Percentiles rank a stretch among this genome's conserved stretches.
These are phyloP conservation scores for Beauveria brongniartii DNA, from an alignment of 2,329 filamentous ascomycete genomes.

Conservation along the genomic window DNA sequence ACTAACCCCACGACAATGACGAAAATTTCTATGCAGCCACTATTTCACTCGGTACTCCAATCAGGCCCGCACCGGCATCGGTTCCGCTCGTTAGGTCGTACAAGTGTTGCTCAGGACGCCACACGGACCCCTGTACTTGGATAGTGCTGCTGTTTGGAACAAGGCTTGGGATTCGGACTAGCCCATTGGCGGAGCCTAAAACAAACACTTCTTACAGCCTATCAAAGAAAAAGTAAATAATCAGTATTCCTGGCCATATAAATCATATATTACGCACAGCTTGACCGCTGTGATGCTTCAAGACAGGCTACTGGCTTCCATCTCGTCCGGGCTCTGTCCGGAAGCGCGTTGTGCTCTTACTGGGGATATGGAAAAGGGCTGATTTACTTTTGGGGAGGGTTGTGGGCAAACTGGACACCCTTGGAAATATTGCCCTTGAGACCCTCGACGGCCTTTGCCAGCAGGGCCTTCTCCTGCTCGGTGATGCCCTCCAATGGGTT, in stretches of 20 bases:
- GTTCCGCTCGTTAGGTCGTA: background rate
- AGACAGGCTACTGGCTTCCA: conserved; percentile 20
- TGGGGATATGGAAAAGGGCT: conserved; percentile 14
- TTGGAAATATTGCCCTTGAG: conserved; percentile 91
- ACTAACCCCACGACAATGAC: background rate
- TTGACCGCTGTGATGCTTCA: conserved; percentile 24
- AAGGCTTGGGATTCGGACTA: background rate
- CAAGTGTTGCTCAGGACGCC: background rate
- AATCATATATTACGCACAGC: conserved; percentile 29
- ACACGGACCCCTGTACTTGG: background rate
- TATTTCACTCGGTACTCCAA: background rate
- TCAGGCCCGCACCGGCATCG: background rate
- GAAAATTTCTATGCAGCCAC: background rate
- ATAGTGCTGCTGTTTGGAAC: background rate
- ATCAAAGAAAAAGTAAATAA: conserved; percentile 15
- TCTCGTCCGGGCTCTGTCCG: conserved; percentile 20
- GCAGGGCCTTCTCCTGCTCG: conserved; percentile 81
- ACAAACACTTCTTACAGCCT: conserved; percentile 9
- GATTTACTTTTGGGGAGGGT: conserved; percentile 78
- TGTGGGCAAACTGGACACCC: conserved; percentile 83
- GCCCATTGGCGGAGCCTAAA: background rate
- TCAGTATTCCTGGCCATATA: conserved; percentile 27
- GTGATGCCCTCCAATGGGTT: conserved; percentile 72
- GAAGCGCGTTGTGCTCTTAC: conserved; percentile 16
- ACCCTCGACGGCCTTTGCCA: conserved; percentile 66